A percentile compares a stretch with the other conserved stretches of the same genome.
Conservation (phyloP, 164 flowering plant species). For the Stephania cephalantha region DNA sequence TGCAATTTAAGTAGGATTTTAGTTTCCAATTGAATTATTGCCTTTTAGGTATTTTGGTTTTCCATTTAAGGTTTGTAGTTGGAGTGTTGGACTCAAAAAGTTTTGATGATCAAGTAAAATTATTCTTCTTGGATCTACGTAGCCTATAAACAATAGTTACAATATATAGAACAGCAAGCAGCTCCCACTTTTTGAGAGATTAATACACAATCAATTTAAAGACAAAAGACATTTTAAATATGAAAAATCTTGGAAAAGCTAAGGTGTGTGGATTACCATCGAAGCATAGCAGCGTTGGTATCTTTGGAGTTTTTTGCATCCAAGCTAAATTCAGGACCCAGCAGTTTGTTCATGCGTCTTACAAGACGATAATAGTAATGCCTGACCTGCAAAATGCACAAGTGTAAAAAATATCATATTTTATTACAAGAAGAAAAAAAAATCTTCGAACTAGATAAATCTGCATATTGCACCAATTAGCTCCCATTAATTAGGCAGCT, state of each 20-base stretch:
- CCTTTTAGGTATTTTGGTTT: too few species aligned
- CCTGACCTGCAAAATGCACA: slow-evolving; percentile 61
- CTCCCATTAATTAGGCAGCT: background rate
- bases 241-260: background rate
- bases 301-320: slow-evolving; percentile 98
- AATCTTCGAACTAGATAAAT: background rate
- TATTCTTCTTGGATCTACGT: too few species aligned
- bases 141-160: background rate
- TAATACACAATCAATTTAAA: background rate
- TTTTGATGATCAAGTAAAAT: too few species aligned
- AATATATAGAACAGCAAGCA: background rate
- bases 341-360: slow-evolving; percentile 92
- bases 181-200: background rate
- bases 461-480: background rate
- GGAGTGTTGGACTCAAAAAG: too few species aligned
- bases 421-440: background rate
- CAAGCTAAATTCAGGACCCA: slow-evolving; percentile 77
- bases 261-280: slow-evolving; percentile 60
- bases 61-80: too few species aligned
- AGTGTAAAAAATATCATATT: background rate
- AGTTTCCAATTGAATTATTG: too few species aligned
- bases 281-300: slow-evolving; percentile 97
- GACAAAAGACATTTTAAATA: background rate
- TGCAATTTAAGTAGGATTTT: too few species aligned
- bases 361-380: slow-evolving; percentile 97